A percentile compares a stretch with the other conserved stretches of the same genome.
phyloP scores from a whole-genome alignment of 495 filamentous ascomycete species.

The Penicillium dipodomyicola region DNA sequence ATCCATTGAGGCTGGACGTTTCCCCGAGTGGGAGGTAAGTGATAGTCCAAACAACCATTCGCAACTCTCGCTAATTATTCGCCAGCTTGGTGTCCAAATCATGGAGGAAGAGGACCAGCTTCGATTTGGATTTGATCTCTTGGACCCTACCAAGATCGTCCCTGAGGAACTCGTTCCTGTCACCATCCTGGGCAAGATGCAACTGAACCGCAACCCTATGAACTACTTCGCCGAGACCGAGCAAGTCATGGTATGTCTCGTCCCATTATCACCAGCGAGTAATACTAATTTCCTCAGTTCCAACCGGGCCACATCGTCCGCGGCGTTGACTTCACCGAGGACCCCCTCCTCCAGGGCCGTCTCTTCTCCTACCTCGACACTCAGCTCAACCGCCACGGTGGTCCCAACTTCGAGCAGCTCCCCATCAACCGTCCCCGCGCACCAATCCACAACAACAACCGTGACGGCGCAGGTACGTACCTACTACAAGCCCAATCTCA shows the following conservation, averaged over 20 bases:
- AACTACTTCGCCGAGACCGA: constrained; percentile 83
- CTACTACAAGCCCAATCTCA: constrained; percentile 11
- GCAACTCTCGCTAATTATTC: constrained; percentile 7
- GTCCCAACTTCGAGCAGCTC: constrained; percentile 70
- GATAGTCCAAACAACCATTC: background rate
- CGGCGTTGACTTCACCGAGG: constrained; percentile 71
- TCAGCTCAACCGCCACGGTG: constrained; percentile 67
- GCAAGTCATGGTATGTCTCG: constrained; percentile 60
- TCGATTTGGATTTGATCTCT: constrained; percentile 66
- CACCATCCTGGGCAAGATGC: constrained; percentile 63
- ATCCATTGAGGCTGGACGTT: constrained; percentile 62
- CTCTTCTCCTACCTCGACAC: constrained; percentile 76
- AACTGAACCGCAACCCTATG: constrained; percentile 64
- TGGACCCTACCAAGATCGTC: constrained; percentile 75
- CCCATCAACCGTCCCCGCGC: constrained; percentile 66
- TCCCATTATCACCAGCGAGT: background rate
- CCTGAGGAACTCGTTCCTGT: constrained; percentile 71
- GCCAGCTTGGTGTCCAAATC: constrained; percentile 64
- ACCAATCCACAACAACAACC: constrained; percentile 72
- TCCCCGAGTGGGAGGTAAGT: constrained; percentile 66
- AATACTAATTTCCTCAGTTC: constrained; percentile 22
- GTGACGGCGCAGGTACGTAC: constrained; percentile 40
- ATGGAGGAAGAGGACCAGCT: constrained; percentile 65
- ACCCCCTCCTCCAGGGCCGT: constrained; percentile 71
- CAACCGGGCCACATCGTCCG: constrained; percentile 57